Conservation (phyloP, 1,139 yeast species). For the Yamadazyma spencermartinsiae region DNA sequence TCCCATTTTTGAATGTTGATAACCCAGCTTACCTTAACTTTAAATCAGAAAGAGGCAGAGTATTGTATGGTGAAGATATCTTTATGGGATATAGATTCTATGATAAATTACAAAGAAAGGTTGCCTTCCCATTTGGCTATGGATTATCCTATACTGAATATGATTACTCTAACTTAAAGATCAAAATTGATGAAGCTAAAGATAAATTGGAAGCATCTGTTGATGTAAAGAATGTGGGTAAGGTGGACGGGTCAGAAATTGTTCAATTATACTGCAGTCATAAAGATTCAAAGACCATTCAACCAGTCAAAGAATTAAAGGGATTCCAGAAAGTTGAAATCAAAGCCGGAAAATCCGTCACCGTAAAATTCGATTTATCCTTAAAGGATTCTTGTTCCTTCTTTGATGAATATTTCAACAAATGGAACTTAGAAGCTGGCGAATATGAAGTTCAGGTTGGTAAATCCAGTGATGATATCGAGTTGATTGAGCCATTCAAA, state of each 20-base stretch:
- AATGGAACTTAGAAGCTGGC: slow-evolving; percentile 27
- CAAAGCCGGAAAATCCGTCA: slow-evolving; percentile 36
- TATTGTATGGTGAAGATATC: slow-evolving; percentile 55
- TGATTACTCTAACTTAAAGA: slow-evolving; percentile 19
- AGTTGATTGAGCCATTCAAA: slow-evolving; percentile 32
- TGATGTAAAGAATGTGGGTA: slow-evolving; percentile 42
- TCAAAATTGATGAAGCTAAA: slow-evolving; percentile 14
- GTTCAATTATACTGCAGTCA: slow-evolving; percentile 48
- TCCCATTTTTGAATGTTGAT: slow-evolving; percentile 44
- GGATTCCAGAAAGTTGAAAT: slow-evolving; percentile 51
- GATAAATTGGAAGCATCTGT: slow-evolving; percentile 23
- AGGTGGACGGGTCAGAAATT: slow-evolving; percentile 42
- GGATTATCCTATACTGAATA: slow-evolving; percentile 61
- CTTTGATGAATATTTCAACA: slow-evolving; percentile 48
- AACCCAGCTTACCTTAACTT: slow-evolving; percentile 47
- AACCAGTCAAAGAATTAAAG: slow-evolving; percentile 58
- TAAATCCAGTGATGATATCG: slow-evolving; percentile 25
- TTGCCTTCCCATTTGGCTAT: slow-evolving; percentile 59
- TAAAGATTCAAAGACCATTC: slow-evolving; percentile 36
- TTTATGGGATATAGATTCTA: slow-evolving; percentile 63
- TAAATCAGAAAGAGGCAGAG: slow-evolving; percentile 46
- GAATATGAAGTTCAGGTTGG: slow-evolving; percentile 40
- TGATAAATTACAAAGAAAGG: slow-evolving; percentile 47
- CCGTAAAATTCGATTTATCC: slow-evolving; percentile 33
- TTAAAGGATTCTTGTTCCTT: slow-evolving; percentile 52